Evolutionary conservation across 768 basidiomycete genomes (phyloP), one percentile per base, ranked within the genome.

Genomic region (Psilocybe azurescens): DNA sequence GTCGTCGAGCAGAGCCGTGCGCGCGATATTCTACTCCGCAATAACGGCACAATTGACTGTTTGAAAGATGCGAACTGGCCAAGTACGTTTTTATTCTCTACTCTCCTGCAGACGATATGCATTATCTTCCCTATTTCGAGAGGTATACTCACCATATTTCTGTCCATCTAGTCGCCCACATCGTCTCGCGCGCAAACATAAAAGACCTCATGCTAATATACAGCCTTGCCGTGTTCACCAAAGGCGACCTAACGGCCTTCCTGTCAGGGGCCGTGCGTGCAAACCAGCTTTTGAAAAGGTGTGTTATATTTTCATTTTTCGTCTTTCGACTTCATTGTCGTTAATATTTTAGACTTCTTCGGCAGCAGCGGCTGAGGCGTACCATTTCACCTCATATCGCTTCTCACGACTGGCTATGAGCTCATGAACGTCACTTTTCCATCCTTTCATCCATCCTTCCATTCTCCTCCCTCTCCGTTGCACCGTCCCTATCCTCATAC

Each of bases 121-220:
- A 41, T 44, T 54, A 28, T n/a, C 44, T 51, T 41, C n/a, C 20
- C 20, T 2, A 20, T 20, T 20, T 20, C 20, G 20, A 48, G 61
- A 66, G 14, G 28, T 51, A 47, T 52, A n/a, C 50, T 33, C 13
- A 36, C 1, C 33, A 10, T 10, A 10, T 44, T 32, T 68, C 20
- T 20, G 20, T 20, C 20, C 20, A 1, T 60, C 52, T 56, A 92
- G 93, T 91, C 58, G 74, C 82, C 16, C 82, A 90, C 64, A 85
- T 97, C 61, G 81, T 95, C 24, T 73, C 83, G 39, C 85, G 86
- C 28, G 86, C 91, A 2, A 85, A 84, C 67, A 75, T 83, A 33
- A 89, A 95, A 70, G 95, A 97, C 73, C 80, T 97, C 46, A 95
- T 96, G 91, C 75, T 96, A 16, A 78, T 88, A 52, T 97, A 96